A percentile compares a stretch with the other conserved stretches of the same genome.
These are phyloP conservation scores for Mortierella sp. DNA, from an alignment of 371 early-diverging fungal genomes.

Conservation along the genomic window DNA sequence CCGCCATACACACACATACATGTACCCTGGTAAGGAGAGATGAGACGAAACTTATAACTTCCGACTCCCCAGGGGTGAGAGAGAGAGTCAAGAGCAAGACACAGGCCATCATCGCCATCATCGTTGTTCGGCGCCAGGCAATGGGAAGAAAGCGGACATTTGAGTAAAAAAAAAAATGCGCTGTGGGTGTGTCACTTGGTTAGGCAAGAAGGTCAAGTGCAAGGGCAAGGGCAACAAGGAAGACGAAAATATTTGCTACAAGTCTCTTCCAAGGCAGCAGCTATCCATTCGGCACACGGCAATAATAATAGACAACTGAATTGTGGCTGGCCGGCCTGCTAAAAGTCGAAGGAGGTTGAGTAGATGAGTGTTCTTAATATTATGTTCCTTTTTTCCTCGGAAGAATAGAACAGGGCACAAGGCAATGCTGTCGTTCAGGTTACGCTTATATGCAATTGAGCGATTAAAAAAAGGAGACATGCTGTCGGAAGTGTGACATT, in stretches of 20 bases:
- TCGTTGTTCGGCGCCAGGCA: neutral
- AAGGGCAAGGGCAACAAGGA: neutral
- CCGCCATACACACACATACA: no score
- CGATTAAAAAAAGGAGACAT: neutral
- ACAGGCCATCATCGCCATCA: neutral
- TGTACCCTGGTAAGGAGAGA: neutral
- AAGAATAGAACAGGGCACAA: no score
- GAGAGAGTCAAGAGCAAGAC: neutral
- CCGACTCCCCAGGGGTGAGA: neutral
- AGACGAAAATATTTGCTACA: neutral
- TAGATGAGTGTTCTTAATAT: no score
- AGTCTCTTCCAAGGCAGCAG: no score
- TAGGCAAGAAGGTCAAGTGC: neutral
- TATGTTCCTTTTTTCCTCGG: no score
- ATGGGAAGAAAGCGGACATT: neutral
- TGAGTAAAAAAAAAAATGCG: neutral
- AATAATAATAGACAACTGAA: no score
- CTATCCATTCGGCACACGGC: no score
- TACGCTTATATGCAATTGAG: neutral
- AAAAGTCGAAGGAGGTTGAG: no score
- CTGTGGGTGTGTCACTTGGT: neutral
- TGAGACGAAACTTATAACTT: neutral
- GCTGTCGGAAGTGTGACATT: neutral
- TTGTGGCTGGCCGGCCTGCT: no score
- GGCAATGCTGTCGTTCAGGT: neutral